Base-by-base conservation (phyloP, 495 filamentous ascomycete species). In the Lophiotrema nucula region DNA sequence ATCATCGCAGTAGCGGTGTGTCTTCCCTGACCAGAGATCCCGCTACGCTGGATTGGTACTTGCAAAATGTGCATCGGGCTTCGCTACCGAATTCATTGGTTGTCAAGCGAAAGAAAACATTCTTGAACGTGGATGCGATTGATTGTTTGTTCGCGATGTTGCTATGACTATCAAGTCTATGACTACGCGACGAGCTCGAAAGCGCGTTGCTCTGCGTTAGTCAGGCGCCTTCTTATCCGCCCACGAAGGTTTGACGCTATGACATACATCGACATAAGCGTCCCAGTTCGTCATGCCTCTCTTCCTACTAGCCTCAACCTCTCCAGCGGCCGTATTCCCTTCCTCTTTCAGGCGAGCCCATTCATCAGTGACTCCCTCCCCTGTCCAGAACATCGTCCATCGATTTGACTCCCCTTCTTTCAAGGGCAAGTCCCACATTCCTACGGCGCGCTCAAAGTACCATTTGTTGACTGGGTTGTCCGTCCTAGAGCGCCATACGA, bases 341-440 rank as follows among this genome's bases (percentile, higher is more conserved):
- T 25, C 27, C 33, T 47, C 45, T 35, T 31, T 23, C 8, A n/a
- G 8, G 8, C 8, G 8, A 35, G 39, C 49, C 47, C 45, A 57
- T 47, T 63, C 59, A 23, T 60, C 63, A 4, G 47, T 52, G n/a
- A 83, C 72, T 13, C 79, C 83, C 13, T 84, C 81, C 2, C 87
- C 92, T 0, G 92, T 98, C 92, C 92, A 98, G 53, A 98, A 97
- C 92, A 96, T 96, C 3, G 92, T 88, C 92, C 92, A 98, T n/a
- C n/a, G n/a, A n/a, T n/a, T n/a, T n/a, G n/a, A n/a, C n/a, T n/a
- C n/a, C n/a, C n/a, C n/a, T 56, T 84, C 85, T 61, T 78, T 86
- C 21, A 79, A 83, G 1, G 81, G 77, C 27, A 98, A 70, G 72
- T 93, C 93, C 76, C 86, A 87, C 24, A 83, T 88, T 0, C 92